Conservation (phyloP, 2,329 filamentous ascomycete species). For the Monosporascus sp. region DNA sequence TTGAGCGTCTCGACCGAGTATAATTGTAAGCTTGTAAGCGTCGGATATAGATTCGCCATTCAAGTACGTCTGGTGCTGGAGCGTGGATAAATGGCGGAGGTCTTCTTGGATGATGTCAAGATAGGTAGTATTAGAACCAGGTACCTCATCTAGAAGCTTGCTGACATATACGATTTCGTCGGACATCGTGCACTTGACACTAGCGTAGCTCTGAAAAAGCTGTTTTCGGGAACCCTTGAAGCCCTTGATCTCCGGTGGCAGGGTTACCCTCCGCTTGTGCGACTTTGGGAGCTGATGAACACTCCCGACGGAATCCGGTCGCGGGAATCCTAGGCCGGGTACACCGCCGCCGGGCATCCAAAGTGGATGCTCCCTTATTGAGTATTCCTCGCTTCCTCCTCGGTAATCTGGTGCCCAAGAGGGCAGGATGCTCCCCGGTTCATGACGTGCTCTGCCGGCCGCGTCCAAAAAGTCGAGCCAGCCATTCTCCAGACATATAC, state of each 20-base stretch:
- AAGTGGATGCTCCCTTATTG: slow-evolving; percentile 2
- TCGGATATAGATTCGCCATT: slow-evolving; percentile 5
- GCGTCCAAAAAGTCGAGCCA: slow-evolving; percentile 11
- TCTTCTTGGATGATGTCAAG: slow-evolving; percentile 2
- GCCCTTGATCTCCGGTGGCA: slow-evolving; percentile 7
- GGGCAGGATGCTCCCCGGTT: slow-evolving; percentile 9
- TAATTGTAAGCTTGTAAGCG: slow-evolving; percentile 6
- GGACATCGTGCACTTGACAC: slow-evolving; percentile 14
- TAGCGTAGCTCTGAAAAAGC: slow-evolving; percentile 16
- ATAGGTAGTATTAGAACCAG: slow-evolving; percentile 1
- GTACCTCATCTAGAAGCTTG: slow-evolving; percentile 3
- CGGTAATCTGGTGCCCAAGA: slow-evolving; percentile 16
- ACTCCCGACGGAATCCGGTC: slow-evolving; percentile 2
- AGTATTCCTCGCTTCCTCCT: neutral
- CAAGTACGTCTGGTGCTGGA: slow-evolving; percentile 3
- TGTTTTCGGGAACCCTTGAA: slow-evolving; percentile 11
- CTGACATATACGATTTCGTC: slow-evolving; percentile 18
- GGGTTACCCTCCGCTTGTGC: slow-evolving; percentile 2
- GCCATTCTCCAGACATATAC: slow-evolving; percentile 9
- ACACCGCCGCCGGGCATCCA: slow-evolving; percentile 6
- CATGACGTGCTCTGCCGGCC: slow-evolving; percentile 12
- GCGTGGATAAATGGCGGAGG: slow-evolving; percentile 2
- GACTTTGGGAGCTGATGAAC: neutral
- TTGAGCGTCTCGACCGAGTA: slow-evolving; percentile 1
- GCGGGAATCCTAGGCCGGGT: slow-evolving; percentile 4